Conservation (phyloP, 2,329 filamentous ascomycete genomes). For the Ceratocystis ficicola region DNA sequence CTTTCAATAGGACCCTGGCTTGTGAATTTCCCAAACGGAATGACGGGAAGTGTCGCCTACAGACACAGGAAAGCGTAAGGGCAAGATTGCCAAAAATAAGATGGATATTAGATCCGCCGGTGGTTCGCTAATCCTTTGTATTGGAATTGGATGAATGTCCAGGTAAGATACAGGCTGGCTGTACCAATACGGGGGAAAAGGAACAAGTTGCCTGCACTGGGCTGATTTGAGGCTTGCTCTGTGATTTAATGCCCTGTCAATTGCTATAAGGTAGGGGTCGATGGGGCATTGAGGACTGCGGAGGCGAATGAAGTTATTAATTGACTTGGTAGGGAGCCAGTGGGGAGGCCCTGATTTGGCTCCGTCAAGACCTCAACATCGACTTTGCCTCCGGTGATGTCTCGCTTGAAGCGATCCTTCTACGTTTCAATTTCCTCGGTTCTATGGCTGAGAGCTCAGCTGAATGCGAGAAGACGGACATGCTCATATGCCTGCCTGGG, state of each 20-base stretch:
- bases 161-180: background rate
- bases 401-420: background rate
- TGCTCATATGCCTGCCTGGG: no score
- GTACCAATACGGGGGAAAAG: background rate
- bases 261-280: background rate
- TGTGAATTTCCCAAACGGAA: background rate
- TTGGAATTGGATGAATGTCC: background rate
- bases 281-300: background rate
- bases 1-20: background rate
- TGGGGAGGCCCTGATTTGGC: background rate
- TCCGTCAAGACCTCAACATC: background rate
- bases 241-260: constrained; percentile 4
- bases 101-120: background rate
- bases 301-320: background rate
- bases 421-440: background rate
- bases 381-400: constrained; percentile 3
- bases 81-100: background rate
- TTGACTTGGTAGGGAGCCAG: background rate
- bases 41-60: background rate
- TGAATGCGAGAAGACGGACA: no score
- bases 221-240: background rate
- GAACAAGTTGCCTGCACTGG: background rate
- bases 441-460: background rate
- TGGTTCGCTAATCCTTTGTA: constrained; percentile 1
- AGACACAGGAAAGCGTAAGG: background rate